phyloP scores from a whole-genome alignment of 78 protist genomes.

The Dictyostelium intermedium region DNA sequence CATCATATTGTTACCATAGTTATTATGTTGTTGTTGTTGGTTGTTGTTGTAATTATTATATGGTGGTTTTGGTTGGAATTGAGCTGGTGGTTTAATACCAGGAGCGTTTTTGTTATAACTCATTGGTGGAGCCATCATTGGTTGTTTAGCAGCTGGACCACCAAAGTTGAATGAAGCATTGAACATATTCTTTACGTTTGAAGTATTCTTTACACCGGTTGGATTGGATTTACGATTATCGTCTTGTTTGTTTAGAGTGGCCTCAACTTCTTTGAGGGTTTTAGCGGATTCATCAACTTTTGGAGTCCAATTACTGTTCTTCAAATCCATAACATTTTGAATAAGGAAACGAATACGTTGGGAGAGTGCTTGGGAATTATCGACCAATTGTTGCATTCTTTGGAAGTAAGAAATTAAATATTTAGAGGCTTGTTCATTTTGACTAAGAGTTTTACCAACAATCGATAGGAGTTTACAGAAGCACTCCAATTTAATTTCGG shows the following conservation, averaged over 20 bases:
- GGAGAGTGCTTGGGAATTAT: slow-evolving; percentile 13
- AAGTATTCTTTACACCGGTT: slow-evolving; percentile 17
- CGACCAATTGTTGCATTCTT: slow-evolving; percentile 33
- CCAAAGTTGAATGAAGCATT: not conserved
- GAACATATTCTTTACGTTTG: not conserved
- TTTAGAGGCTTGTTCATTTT: not conserved
- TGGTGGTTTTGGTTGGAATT: not conserved
- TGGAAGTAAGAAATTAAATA: slow-evolving; percentile 9
- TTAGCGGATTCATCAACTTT: slow-evolving; percentile 38
- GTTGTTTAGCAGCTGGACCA: not conserved
- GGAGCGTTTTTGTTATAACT: not conserved
- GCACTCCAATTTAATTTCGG: slow-evolving; percentile 64
- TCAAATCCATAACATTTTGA: slow-evolving; percentile 77
- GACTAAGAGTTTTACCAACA: slow-evolving; percentile 22
- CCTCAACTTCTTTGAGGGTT: slow-evolving; percentile 41
- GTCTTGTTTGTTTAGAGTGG: not conserved
- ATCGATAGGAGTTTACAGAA: slow-evolving; percentile 69
- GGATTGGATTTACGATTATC: slow-evolving; percentile 27
- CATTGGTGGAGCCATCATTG: slow-evolving; percentile 1
- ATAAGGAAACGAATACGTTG: slow-evolving; percentile 75
- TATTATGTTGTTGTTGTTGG: not conserved
- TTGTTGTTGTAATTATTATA: not conserved
- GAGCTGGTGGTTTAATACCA: slow-evolving; percentile 1
- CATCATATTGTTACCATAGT: not conserved
- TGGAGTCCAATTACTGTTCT: slow-evolving; percentile 52